A percentile compares a stretch with the other conserved stretches of the same genome.
Conservation (phyloP, 2,329 filamentous ascomycete genomes). For the Colletotrichum lini region DNA sequence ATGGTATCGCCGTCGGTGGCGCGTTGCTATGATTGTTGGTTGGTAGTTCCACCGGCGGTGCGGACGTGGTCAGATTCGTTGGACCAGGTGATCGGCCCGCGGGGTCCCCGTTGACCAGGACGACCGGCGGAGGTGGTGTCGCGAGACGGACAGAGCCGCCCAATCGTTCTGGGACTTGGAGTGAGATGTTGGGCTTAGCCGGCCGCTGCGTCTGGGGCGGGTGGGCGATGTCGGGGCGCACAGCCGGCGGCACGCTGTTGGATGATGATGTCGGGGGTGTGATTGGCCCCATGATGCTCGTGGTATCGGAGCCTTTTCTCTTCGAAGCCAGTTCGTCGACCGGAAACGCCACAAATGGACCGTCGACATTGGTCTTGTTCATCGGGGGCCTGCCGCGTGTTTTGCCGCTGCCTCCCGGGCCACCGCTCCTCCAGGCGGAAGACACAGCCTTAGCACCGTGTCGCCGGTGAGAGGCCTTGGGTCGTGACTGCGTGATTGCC, state of each 20-base stretch:
- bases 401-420: slow-evolving; percentile 73
- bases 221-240: slow-evolving; percentile 3
- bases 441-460: slow-evolving; percentile 90
- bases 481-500: slow-evolving; percentile 77
- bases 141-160: slow-evolving; percentile 74
- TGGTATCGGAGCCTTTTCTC: slow-evolving; percentile 54
- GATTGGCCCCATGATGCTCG: slow-evolving; percentile 48
- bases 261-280: slow-evolving; percentile 27
- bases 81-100: slow-evolving; percentile 41
- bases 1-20: background rate
- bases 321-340: slow-evolving; percentile 67
- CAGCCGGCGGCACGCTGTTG: slow-evolving; percentile 21
- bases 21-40: background rate
- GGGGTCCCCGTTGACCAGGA: slow-evolving; percentile 65
- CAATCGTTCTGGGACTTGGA: slow-evolving; percentile 65
- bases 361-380: slow-evolving; percentile 71
- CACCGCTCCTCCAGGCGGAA: slow-evolving; percentile 86
- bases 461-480: slow-evolving; percentile 68
- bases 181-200: slow-evolving; percentile 55
- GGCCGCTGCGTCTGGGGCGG: slow-evolving; percentile 45
- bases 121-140: slow-evolving; percentile 68
- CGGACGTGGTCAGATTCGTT: background rate
- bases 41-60: background rate
- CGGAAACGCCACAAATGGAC: slow-evolving; percentile 79
- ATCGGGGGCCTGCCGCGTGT: slow-evolving; percentile 85